Conservation (phyloP, 495 filamentous ascomycete genomes). For the Penicillium antarcticum region DNA sequence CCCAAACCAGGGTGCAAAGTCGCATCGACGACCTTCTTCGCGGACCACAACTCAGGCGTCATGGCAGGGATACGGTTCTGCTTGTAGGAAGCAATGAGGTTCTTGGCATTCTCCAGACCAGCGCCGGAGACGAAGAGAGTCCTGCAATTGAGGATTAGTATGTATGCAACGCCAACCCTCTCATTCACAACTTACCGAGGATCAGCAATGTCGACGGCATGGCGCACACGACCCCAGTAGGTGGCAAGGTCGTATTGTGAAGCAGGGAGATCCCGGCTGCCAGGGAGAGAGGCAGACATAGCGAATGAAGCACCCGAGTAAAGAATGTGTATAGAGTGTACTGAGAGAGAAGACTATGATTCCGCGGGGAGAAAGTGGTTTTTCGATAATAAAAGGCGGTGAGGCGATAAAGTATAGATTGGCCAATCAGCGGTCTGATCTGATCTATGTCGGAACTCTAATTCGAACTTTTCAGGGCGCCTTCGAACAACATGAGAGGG, state of each 20-base stretch:
- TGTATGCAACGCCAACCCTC: background rate
- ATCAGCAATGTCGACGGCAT: conserved; percentile 87
- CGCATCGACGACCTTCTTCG: conserved; percentile 95
- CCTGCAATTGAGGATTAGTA: conserved; percentile 40
- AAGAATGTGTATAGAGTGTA: conserved; percentile 8
- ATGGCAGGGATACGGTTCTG: conserved; percentile 67
- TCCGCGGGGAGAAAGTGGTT: conserved; percentile 19
- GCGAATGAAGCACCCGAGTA: conserved; percentile 1
- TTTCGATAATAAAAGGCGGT: conserved; percentile 36
- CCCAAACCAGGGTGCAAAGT: conserved; percentile 83
- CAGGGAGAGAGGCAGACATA: conserved; percentile 92
- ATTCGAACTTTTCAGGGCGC: background rate
- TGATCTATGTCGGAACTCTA: background rate
- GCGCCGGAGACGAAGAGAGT: conserved; percentile 73
- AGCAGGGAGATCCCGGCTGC: conserved; percentile 76
- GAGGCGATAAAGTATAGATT: conserved; percentile 32
- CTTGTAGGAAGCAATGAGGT: conserved; percentile 76
- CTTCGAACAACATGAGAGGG: background rate
- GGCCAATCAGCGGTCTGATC: conserved; percentile 22
- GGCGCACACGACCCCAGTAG: conserved; percentile 92
- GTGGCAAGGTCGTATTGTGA: conserved; percentile 90
- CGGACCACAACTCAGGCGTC: conserved; percentile 88
- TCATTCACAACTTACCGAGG: conserved; percentile 69
- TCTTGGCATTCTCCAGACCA: conserved; percentile 80
- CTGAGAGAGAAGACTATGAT: conserved; percentile 7